Base-by-base conservation (phyloP, 495 filamentous ascomycete genomes). In the Daldinia vernicosa region DNA sequence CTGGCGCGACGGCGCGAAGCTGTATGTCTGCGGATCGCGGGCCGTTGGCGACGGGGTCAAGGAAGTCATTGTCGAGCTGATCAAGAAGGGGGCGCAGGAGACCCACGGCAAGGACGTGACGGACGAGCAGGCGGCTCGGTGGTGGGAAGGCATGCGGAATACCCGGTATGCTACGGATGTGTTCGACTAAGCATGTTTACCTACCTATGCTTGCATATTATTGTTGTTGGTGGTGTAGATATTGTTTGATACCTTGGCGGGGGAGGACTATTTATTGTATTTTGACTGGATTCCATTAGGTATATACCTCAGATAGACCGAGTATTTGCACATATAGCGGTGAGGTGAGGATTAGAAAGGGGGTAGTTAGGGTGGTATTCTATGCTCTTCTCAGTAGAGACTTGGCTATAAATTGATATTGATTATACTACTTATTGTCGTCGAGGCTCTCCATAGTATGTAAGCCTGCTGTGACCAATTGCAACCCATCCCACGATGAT, bases 141-240 rank as follows among this genome's bases (percentile, higher is more conserved):
- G 83, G 86, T 90, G 89, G 77, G 83, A 88, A 61, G 75, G 76
- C 11, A 66, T 90, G 63, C 80, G 84, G 75, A 87, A 90, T 69
- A 84, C 86, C 75, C 75, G 90, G 68, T 92, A 88, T 83, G 88
- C 88, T 30, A 89, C 84, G 15, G 90, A 92, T 81, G 88, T 91
- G 43, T 92, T 92, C 82, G 86, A 86, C 66, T 86, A 77, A 69
- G 43, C 43, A 7, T 30, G 50, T 14, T 30, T 53, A 14, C 26
- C n/a, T n/a, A n/a, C n/a, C n/a, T n/a, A n/a, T 30, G 50, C 26
- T 30, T 53, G 26, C 26, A 6, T 30, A 28, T 30, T 30, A 5
- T 32, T 32, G 27, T 6, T 28, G 27, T 28, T 28, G 32, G 0
- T 26, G 14, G 6, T 53, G 27, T 30, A 30, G 24, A 53, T 53